A percentile compares a stretch with the other conserved stretches of the same genome.
Evolutionary conservation across 129 eudicot genomes (phyloP).

Genomic region (Arctium minus): DNA sequence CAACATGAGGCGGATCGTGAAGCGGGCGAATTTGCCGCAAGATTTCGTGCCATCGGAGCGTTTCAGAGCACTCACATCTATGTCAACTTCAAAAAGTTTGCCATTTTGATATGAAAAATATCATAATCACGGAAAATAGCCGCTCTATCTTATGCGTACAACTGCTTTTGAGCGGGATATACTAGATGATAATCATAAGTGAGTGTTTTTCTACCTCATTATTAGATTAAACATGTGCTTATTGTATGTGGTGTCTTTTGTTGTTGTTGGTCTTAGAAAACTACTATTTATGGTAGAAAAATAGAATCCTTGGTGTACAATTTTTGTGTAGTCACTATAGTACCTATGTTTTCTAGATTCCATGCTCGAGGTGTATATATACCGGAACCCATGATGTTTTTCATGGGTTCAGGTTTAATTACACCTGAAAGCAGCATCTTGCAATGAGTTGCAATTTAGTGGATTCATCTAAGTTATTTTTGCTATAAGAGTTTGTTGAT

Average conservation of each 20-base stretch:
- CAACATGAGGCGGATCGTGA: conserved; percentile 86
- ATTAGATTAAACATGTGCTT: conserved; percentile 19
- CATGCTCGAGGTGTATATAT: neutral
- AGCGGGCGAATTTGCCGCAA: conserved; percentile 91
- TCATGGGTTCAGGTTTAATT: neutral
- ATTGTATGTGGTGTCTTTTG: conserved; percentile 21
- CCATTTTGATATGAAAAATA: conserved; percentile 62
- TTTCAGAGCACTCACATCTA: conserved; percentile 64
- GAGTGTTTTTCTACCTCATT: conserved; percentile 2
- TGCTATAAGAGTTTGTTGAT: neutral
- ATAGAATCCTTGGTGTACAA: conserved; percentile 15
- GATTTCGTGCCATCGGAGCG: conserved; percentile 87
- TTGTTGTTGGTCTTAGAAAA: conserved; percentile 24
- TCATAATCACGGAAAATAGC: neutral
- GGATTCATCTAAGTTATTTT: neutral
- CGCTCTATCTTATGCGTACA: neutral
- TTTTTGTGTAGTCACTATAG: conserved; percentile 6
- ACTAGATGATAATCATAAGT: neutral
- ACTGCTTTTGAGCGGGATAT: neutral
- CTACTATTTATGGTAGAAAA: conserved; percentile 20
- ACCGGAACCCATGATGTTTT: neutral
- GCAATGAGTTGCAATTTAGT: neutral
- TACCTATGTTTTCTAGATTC: neutral
- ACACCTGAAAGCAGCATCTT: neutral
- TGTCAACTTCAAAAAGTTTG: conserved; percentile 91